phyloP scores from a whole-genome alignment of 176 grass and related monocot species.

The Areca catechu region DNA sequence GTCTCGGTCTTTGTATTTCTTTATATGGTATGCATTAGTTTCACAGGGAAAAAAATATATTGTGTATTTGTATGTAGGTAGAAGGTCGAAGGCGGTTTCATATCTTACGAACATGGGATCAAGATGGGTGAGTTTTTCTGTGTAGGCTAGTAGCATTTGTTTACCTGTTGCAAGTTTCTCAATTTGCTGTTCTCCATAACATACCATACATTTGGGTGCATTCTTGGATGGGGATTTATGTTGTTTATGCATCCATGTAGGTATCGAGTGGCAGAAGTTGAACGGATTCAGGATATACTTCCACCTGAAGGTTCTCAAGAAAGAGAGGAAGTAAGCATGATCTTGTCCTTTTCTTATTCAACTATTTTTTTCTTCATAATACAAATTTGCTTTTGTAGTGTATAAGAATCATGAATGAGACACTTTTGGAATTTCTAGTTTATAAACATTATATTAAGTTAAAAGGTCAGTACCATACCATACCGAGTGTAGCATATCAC shows the following conservation, averaged over 20 bases:
- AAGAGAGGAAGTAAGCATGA: conserved; percentile 55
- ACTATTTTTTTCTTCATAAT: too few relatives aligned
- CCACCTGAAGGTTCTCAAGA: conserved; percentile 67
- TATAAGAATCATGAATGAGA: too few relatives aligned
- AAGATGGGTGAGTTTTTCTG: conserved; percentile 77
- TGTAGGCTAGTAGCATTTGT: neutral
- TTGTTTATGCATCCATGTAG: conserved; percentile 33
- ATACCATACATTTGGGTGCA: neutral
- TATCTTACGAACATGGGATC: conserved; percentile 74
- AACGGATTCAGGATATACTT: conserved; percentile 73
- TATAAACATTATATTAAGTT: too few relatives aligned
- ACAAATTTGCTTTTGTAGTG: too few relatives aligned
- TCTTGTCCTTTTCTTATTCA: neutral
- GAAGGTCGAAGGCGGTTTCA: conserved; percentile 75
- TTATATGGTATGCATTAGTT: conserved; percentile 1
- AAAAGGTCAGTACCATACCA: too few relatives aligned
- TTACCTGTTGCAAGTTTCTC: neutral
- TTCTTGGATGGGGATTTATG: neutral
- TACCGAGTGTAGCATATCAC: too few relatives aligned
- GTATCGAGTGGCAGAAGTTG: conserved; percentile 97
- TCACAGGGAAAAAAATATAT: conserved; percentile 19
- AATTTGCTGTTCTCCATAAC: too few relatives aligned
- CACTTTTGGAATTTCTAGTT: too few relatives aligned
- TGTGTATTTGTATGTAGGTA: conserved; percentile 53
- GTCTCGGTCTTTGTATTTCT: too few relatives aligned